Evolutionary conservation across 371 early-diverging fungal species (phyloP), one percentile per base, ranked within the genome.

Genomic region (Rhizopus delemar): DNA sequence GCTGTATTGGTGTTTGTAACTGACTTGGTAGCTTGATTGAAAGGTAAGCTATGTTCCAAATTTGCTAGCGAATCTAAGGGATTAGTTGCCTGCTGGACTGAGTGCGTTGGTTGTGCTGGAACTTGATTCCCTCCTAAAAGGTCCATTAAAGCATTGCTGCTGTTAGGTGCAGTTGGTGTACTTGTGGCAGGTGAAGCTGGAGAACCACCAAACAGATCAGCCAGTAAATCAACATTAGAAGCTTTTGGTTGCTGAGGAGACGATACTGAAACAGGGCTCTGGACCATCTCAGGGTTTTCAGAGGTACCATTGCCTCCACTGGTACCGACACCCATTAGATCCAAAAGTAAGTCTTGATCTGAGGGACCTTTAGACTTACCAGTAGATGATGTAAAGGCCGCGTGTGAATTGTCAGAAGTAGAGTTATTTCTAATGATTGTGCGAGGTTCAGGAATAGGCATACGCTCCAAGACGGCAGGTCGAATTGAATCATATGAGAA

Each of bases 381-480:
- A 22, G 22, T 63, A 13, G 73, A 57, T 48, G 46, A 49, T 22
- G 51, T 32, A 11, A 45, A 69, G 70, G 74, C 69, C 22, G 79
- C 8, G 11, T 35, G 35, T 4, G 53, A 65, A 33, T 68, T 71
- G 31, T 60, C 68, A 12, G 67, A 60, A 4, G 66, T 68, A 41
- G 54, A 52, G 3, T 38, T 58, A 4, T 64, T 48, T 57, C 72
- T 60, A 57, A 74, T 70, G 16, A 79, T 79, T 1, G 76, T 78
- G 39, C 76, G 71, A 3, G 68, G 66, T 68, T 95, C 94, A 38
- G 95, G 90, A 15, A 92, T 87, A 8, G 98, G 98, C 93, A 98
- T 94, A 48, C 91, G 87, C 60, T 98, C 98, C 51, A 96, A 71
- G 3, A 98, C 84, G 34, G 93, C 96, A 13, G 88, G 80, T 28